These are phyloP conservation scores for Hyphopichia khmerensis DNA, from an alignment of 1,139 yeast species.

Conservation along the genomic window DNA sequence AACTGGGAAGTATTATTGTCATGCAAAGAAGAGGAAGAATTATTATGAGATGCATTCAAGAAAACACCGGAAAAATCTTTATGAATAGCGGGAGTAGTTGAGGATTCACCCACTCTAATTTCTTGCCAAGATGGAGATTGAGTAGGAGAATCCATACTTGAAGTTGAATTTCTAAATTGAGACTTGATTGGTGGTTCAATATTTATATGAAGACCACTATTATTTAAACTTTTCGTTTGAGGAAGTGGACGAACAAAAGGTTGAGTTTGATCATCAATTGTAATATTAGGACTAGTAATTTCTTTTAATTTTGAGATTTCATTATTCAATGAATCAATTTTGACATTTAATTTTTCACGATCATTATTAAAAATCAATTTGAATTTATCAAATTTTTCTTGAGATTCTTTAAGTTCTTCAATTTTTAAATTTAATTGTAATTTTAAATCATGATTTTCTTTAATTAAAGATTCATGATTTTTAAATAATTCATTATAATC, in stretches of 20 bases:
- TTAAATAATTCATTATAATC: conserved; percentile 20
- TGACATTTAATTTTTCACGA: conserved; percentile 24
- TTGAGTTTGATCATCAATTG: neutral
- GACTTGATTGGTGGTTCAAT: conserved; percentile 12
- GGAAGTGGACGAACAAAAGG: neutral
- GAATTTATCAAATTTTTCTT: conserved; percentile 30
- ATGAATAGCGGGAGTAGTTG: conserved; percentile 26
- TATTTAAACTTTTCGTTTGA: neutral
- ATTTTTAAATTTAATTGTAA: conserved; percentile 24
- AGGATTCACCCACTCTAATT: conserved; percentile 35
- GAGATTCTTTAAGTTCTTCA: conserved; percentile 23
- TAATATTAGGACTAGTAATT: neutral
- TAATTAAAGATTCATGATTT: conserved; percentile 9
- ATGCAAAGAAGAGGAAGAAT: conserved; percentile 19
- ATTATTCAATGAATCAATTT: conserved; percentile 23
- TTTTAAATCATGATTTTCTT: conserved; percentile 18
- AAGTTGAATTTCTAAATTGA: conserved; percentile 5
- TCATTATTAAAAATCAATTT: conserved; percentile 32
- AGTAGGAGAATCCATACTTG: conserved; percentile 4
- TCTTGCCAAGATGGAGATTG: conserved; percentile 14
- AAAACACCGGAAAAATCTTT: conserved; percentile 15
- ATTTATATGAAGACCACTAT: conserved; percentile 14
- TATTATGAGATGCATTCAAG: conserved; percentile 14
- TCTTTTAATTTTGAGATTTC: conserved; percentile 13
- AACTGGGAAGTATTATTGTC: conserved; percentile 8